Conservation (phyloP, 176 grass and related monocot genomes). For the Aegilops bicornis region DNA sequence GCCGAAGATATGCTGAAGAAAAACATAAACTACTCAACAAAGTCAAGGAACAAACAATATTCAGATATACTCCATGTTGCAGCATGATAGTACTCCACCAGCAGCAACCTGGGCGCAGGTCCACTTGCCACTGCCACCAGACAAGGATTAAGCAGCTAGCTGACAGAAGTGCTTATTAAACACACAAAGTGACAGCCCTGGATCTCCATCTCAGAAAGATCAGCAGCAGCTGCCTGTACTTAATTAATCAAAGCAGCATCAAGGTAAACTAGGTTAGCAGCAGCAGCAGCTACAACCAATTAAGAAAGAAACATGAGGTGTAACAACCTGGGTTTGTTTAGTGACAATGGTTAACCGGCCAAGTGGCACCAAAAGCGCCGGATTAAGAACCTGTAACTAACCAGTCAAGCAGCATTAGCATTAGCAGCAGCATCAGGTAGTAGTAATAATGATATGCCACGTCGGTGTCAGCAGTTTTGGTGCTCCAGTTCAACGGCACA, state of each 20-base stretch:
- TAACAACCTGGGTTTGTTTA: neutral
- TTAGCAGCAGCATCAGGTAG: too few relatives aligned
- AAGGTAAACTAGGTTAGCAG: neutral
- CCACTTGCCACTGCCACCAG: conserved; percentile 5
- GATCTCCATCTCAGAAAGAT: neutral
- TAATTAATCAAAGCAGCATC: neutral
- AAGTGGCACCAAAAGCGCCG: too few relatives aligned
- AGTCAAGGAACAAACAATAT: conserved; percentile 28
- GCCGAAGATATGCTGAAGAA: neutral
- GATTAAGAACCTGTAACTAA: neutral
- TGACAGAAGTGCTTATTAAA: conserved; percentile 16
- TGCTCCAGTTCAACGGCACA: neutral
- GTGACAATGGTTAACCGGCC: neutral
- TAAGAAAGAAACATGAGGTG: neutral
- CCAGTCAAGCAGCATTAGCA: neutral
- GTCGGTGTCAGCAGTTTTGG: neutral
- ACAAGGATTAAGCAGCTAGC: conserved; percentile 3
- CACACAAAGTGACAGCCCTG: neutral
- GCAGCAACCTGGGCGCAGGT: neutral
- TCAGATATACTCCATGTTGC: conserved; percentile 24
- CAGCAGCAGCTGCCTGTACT: neutral
- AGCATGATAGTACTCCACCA: neutral
- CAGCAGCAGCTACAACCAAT: neutral
- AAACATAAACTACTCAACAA: conserved; percentile 7
- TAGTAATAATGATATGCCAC: neutral